Evolutionary conservation across 208 protist genomes (phyloP).

Genomic region (Trypanosomatidae sp.): DNA sequence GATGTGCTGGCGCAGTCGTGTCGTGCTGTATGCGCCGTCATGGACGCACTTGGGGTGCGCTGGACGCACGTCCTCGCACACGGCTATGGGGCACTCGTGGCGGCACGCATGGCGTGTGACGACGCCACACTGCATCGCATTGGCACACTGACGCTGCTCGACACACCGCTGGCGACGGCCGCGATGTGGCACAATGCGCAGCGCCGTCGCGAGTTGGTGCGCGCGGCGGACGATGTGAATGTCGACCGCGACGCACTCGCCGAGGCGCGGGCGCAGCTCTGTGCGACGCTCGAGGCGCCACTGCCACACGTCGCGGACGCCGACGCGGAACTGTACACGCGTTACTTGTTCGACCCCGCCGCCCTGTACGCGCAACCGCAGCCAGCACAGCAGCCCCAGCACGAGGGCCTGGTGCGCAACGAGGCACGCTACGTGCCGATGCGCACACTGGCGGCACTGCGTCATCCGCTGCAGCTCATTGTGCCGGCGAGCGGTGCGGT

Average conservation of each 20-base stretch:
- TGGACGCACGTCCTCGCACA: conserved; percentile 70
- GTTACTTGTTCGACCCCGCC: conserved; percentile 30
- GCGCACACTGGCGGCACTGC: conserved; percentile 28
- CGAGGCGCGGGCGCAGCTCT: conserved; percentile 42
- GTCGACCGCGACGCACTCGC: conserved; percentile 35
- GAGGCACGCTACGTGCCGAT: conserved; percentile 53
- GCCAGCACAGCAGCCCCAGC: too few relatives aligned
- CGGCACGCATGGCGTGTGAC: conserved; percentile 52
- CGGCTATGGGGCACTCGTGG: conserved; percentile 64
- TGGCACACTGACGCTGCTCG: conserved; percentile 49
- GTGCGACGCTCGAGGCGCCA: conserved; percentile 20
- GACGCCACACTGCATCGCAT: conserved; percentile 43
- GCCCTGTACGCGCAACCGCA: conserved; percentile 6
- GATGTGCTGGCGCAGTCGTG: conserved; percentile 38
- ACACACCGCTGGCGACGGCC: conserved; percentile 63
- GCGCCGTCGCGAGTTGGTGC: conserved; percentile 38
- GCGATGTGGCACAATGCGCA: conserved; percentile 33
- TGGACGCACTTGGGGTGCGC: conserved; percentile 68
- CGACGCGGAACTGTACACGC: conserved; percentile 39
- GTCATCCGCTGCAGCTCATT: conserved; percentile 70
- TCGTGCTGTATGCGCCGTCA: conserved; percentile 44
- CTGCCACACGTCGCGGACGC: conserved; percentile 20
- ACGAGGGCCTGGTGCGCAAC: conserved; percentile 28
- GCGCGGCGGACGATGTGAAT: conserved; percentile 66
- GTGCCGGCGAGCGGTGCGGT: conserved; percentile 28